Conservation (phyloP, 2,329 filamentous ascomycete species). For the Plenodomus tracheiphilus region DNA sequence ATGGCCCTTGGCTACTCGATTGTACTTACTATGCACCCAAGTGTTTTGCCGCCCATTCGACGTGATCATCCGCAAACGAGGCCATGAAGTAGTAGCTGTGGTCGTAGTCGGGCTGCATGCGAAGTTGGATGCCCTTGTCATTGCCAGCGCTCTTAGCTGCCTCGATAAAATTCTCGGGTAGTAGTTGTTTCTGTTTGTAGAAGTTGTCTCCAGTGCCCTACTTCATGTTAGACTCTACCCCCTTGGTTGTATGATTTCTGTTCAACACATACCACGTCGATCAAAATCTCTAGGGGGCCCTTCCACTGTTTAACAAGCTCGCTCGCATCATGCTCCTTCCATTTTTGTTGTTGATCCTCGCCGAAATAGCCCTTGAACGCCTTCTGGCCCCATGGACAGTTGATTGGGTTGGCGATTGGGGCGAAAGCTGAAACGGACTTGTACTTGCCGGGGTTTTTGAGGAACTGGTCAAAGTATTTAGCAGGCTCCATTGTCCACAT, state of each 20-base stretch:
- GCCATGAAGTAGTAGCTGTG: conserved; percentile 98
- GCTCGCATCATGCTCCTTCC: conserved; percentile 89
- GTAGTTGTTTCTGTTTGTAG: conserved; percentile 89
- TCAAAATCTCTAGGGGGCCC: conserved; percentile 72
- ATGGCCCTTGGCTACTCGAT: conserved; percentile 1
- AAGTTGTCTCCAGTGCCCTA: conserved; percentile 93
- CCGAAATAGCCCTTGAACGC: conserved; percentile 92
- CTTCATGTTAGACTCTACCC: background rate
- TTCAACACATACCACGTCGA: conserved; percentile 75
- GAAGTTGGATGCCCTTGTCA: conserved; percentile 69
- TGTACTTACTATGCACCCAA: conserved; percentile 60
- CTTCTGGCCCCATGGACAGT: conserved; percentile 94
- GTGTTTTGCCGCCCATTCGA: conserved; percentile 89
- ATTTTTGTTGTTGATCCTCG: conserved; percentile 69
- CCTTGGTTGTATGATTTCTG: no score
- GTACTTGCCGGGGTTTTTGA: conserved; percentile 90
- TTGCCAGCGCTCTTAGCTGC: conserved; percentile 77
- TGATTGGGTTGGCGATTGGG: conserved; percentile 82
- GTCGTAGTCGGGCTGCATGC: conserved; percentile 91
- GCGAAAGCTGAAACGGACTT: conserved; percentile 88
- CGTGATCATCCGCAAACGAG: conserved; percentile 84
- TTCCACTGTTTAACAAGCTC: conserved; percentile 81
- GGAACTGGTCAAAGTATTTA: conserved; percentile 56
- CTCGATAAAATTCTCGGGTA: conserved; percentile 88
- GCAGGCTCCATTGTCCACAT: conserved; percentile 5